A percentile compares a stretch with the other conserved stretches of the same genome.
These are phyloP conservation scores for Periconia sp. DNA, from an alignment of 2,329 filamentous ascomycete genomes.

Conservation along the genomic window DNA sequence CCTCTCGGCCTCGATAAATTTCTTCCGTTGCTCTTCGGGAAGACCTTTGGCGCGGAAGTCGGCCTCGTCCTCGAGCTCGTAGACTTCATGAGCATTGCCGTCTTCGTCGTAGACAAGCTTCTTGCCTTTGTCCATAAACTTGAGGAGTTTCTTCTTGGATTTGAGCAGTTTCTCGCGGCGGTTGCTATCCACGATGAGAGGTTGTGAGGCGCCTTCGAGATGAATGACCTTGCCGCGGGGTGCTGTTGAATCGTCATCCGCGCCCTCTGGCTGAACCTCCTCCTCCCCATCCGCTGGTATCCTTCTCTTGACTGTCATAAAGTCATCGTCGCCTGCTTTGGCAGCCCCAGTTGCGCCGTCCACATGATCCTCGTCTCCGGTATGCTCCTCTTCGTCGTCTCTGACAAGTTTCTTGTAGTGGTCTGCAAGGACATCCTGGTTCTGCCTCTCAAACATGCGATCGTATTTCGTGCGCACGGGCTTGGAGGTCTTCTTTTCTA, in stretches of 20 bases:
- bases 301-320: slow-evolving; percentile 87
- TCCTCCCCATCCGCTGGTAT: slow-evolving; percentile 68
- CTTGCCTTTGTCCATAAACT: slow-evolving; percentile 82
- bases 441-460: slow-evolving; percentile 95
- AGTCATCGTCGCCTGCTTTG: slow-evolving; percentile 71
- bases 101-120: slow-evolving; percentile 94
- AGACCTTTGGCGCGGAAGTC: slow-evolving; percentile 75
- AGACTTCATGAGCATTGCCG: slow-evolving; percentile 78
- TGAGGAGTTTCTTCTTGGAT: slow-evolving; percentile 91
- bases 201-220: slow-evolving; percentile 65
- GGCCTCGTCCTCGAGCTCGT: slow-evolving; percentile 84
- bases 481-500: slow-evolving; percentile 54
- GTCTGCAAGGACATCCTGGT: slow-evolving; percentile 91
- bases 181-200: slow-evolving; percentile 88
- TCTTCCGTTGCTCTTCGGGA: slow-evolving; percentile 72
- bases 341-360: slow-evolving; percentile 34
- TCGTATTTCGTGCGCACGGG: slow-evolving; percentile 93
- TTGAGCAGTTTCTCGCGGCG: slow-evolving; percentile 92
- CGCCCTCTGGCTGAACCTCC: slow-evolving; percentile 47
- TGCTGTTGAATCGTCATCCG: slow-evolving; percentile 35
- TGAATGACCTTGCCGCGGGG: slow-evolving; percentile 61
- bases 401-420: slow-evolving; percentile 89
- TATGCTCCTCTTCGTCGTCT: slow-evolving; percentile 47
- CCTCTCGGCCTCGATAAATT: slow-evolving; percentile 76
- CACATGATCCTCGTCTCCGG: slow-evolving; percentile 34